Conservation (phyloP, 148 eudicot species). For the Agrostemma githago region DNA sequence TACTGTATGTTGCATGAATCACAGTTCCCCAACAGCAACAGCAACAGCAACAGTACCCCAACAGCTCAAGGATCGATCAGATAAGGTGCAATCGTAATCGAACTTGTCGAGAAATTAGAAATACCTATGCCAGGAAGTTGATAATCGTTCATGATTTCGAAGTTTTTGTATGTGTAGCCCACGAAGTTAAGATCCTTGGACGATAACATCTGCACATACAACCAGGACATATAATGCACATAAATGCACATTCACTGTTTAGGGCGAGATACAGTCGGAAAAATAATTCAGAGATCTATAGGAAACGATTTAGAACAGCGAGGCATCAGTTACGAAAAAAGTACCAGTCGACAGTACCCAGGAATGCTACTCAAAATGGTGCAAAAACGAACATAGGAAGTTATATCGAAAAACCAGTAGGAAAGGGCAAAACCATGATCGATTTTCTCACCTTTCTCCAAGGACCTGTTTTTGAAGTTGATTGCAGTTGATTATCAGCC, state of each 20-base stretch:
- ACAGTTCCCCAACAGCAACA: too few relatives aligned
- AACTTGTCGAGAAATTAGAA: conserved; percentile 11
- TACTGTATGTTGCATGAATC: neutral
- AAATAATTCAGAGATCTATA: neutral
- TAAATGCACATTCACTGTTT: neutral
- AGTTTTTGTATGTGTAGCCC: conserved; percentile 93
- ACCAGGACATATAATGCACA: conserved; percentile 4
- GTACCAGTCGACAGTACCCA: neutral
- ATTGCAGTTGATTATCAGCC: conserved; percentile 57
- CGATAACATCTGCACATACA: conserved; percentile 84
- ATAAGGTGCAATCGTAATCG: conserved; percentile 1
- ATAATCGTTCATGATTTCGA: conserved; percentile 91
- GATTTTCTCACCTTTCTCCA: conserved; percentile 81
- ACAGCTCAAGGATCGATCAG: neutral
- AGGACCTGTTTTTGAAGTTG: conserved; percentile 78
- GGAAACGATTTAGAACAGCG: neutral
- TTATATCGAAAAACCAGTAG: neutral
- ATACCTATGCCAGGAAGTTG: conserved; percentile 96
- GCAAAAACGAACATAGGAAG: too few relatives aligned
- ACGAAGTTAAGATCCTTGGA: conserved; percentile 92
- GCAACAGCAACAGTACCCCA: too few relatives aligned
- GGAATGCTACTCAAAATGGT: too few relatives aligned
- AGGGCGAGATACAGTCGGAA: neutral
- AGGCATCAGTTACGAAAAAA: neutral
- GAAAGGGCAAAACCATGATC: neutral